phyloP scores from a whole-genome alignment of 2,329 filamentous ascomycete genomes.

The Cercospora sp. region DNA sequence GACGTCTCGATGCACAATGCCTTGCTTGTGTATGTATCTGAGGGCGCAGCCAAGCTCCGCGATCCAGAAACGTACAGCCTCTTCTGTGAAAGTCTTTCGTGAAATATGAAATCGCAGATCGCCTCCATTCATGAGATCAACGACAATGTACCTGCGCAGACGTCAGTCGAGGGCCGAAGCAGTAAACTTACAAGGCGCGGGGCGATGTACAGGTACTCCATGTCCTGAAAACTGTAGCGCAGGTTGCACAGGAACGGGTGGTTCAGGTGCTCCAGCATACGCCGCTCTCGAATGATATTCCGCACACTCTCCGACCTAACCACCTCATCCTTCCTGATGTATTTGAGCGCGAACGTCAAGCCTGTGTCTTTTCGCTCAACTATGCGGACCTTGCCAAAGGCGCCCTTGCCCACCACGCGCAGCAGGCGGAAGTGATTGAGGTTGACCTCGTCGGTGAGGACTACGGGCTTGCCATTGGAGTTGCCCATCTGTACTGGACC shows the following conservation, averaged over 20 bases:
- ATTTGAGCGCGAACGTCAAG: slow-evolving; percentile 93
- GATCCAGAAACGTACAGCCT: slow-evolving; percentile 96
- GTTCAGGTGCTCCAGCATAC: slow-evolving; percentile 97
- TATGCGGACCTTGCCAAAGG: slow-evolving; percentile 97
- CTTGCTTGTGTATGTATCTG: slow-evolving; percentile 79
- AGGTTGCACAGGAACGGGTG: slow-evolving; percentile 98
- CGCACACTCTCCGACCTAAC: slow-evolving; percentile 96
- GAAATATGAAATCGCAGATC: slow-evolving; percentile 98
- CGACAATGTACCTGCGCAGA: slow-evolving; percentile 72
- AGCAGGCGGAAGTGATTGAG: slow-evolving; percentile 95
- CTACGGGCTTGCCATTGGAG: slow-evolving; percentile 88
- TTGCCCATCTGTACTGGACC: slow-evolving; percentile 71
- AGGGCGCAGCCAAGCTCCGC: slow-evolving; percentile 89
- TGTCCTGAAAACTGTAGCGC: slow-evolving; percentile 98
- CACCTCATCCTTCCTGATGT: slow-evolving; percentile 98
- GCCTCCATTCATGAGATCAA: slow-evolving; percentile 96
- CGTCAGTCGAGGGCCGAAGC: slow-evolving; percentile 33
- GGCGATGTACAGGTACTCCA: slow-evolving; percentile 81
- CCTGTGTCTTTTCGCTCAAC: slow-evolving; percentile 96
- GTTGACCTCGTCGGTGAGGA: slow-evolving; percentile 93
- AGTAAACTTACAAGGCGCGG: background rate
- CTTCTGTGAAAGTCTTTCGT: slow-evolving; percentile 95
- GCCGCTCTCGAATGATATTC: slow-evolving; percentile 94
- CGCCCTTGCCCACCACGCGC: slow-evolving; percentile 93
- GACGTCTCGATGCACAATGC: slow-evolving; percentile 86